Conservation (phyloP, 1,139 yeast species). For the Zygosaccharomyces pseudobailii region DNA sequence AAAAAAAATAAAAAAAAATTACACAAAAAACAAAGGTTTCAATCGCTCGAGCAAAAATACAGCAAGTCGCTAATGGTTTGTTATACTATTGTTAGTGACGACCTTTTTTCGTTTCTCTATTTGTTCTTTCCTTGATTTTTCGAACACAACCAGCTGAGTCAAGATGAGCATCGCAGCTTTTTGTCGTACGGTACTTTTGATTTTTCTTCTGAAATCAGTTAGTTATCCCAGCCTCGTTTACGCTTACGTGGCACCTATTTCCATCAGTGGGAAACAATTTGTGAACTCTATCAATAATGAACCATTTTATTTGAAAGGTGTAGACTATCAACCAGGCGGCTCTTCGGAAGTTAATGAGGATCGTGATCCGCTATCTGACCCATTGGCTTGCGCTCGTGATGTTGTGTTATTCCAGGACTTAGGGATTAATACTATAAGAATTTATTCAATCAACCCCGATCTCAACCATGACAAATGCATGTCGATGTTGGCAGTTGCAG, state of each 20-base stretch:
- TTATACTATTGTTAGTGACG: neutral
- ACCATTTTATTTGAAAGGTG: constrained; percentile 76
- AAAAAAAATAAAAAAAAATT: neutral
- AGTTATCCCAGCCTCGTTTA: neutral
- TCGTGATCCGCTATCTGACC: constrained; percentile 51
- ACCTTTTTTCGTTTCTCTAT: neutral
- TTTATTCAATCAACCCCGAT: constrained; percentile 80
- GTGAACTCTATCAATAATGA: constrained; percentile 69
- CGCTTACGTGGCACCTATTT: constrained; percentile 53
- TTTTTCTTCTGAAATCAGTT: neutral
- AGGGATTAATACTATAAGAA: constrained; percentile 59
- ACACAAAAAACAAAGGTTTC: neutral
- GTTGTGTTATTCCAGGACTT: constrained; percentile 50
- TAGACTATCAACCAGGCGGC: constrained; percentile 89
- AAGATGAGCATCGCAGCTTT: neutral
- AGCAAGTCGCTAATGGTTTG: neutral
- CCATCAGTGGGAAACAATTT: constrained; percentile 64
- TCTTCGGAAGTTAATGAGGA: constrained; percentile 48
- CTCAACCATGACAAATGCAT: constrained; percentile 85
- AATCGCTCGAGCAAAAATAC: neutral
- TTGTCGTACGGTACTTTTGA: neutral
- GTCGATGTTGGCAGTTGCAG: constrained; percentile 86
- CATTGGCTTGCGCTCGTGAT: constrained; percentile 53
- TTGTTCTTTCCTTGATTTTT: neutral
- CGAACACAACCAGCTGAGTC: neutral